Base-by-base conservation (phyloP, 257 asterid species). In the Catharanthus roseus region DNA sequence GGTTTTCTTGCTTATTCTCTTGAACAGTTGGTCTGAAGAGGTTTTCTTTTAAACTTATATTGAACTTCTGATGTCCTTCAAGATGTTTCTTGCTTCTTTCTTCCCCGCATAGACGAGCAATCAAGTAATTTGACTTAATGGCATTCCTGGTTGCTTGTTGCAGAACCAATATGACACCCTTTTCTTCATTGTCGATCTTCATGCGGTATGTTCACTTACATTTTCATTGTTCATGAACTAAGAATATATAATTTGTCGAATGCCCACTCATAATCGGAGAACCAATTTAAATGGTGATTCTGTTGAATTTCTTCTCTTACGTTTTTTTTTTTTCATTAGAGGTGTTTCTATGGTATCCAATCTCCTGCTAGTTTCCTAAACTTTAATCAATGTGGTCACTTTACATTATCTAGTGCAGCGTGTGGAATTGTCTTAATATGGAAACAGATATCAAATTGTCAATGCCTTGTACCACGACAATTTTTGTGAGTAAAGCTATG, bases 121-220 rank as follows among this genome's bases (percentile, higher is more conserved):
- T 74, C 51, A 58, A 24, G 34, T 58, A 64, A 74, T 18, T 73
- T 24, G 45, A 45, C 44, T 65, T 19, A 53, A 28, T 63, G 33
- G 33, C 23, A 39, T 68, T 71, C 69, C 60, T 56, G 54, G 49
- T 81, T 77, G 57, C 70, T 81, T 73, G 66, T 76, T 86, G 91
- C 97, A 95, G 97, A 84, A 95, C 78, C 80, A 84, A 19, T 86
- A 88, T 11, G 99, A 91, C 71, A 95, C 99, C 4, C 86, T 91
- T 70, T 95, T 87, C 83, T 89, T 95, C 86, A 91, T 95, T 56
- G 99, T 95, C 86, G 99, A 95, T 82, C 97, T 95, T 73, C 99
- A 95, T 78, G 99, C 99, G 93, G 99, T 95, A 89, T 74, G 90
- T 75, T 74, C 76, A 18, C 49, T 19, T 50, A 34, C 31, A 1